Evolutionary conservation across 306 rosid species (phyloP).

Genomic region (Lablab purpureus): DNA sequence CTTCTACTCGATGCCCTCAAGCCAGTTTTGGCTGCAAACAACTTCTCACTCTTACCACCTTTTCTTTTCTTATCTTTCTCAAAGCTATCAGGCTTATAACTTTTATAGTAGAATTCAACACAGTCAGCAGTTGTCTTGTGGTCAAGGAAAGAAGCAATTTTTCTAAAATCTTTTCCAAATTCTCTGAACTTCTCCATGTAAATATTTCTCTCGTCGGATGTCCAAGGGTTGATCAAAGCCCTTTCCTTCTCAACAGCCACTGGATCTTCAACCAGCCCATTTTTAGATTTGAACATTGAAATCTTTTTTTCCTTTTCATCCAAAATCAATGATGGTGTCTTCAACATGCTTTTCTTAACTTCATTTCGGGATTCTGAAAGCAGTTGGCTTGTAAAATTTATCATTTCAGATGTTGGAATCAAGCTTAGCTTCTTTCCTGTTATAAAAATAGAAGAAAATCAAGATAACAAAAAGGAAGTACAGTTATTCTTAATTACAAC

Average conservation of each 20-base stretch:
- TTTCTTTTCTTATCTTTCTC: constrained; percentile 64
- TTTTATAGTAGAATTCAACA: constrained; percentile 87
- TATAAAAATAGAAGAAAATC: constrained; percentile 30
- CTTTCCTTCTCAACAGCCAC: constrained; percentile 82
- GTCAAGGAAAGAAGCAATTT: constrained; percentile 77
- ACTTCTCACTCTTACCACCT: constrained; percentile 55
- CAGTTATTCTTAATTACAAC: neutral
- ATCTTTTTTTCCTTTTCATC: constrained; percentile 69
- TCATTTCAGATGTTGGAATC: constrained; percentile 64
- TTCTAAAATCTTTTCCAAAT: constrained; percentile 82
- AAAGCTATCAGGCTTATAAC: constrained; percentile 73
- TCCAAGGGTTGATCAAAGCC: constrained; percentile 87
- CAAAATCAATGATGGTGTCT: constrained; percentile 88
- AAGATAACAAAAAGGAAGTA: neutral
- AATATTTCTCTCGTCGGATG: constrained; percentile 64
- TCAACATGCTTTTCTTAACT: constrained; percentile 61
- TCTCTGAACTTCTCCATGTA: constrained; percentile 67
- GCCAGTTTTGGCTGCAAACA: constrained; percentile 47
- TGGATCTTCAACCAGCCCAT: constrained; percentile 92
- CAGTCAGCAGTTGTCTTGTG: constrained; percentile 94
- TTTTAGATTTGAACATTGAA: constrained; percentile 68
- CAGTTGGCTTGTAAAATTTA: constrained; percentile 63
- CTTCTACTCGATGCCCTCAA: constrained; percentile 59
- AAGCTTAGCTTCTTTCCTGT: constrained; percentile 63
- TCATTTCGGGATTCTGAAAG: constrained; percentile 63